Evolutionary conservation across 768 basidiomycete species (phyloP), one percentile per base, ranked within the genome.

Genomic region (Exsudoporus frostii): DNA sequence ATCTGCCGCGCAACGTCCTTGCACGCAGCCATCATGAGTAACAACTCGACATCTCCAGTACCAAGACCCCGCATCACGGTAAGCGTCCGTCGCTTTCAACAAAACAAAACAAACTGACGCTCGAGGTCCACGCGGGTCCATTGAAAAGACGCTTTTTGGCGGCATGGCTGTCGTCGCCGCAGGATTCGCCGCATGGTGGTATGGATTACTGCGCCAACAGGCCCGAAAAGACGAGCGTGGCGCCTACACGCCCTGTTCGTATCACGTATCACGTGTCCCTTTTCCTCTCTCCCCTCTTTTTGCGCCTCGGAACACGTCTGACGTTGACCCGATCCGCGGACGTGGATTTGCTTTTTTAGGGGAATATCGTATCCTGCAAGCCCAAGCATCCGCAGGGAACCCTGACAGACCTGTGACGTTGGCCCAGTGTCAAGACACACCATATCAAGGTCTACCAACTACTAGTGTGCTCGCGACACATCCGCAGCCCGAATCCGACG

Each of bases 341-440:
- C 8, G 29, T 27, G 10, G 6, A 25, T 9, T 25, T 20, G 0
- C 7, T 27, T n/a, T 17, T 7, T 22, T 20, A 59, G 68, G 65
- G 67, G 61, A 70, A 54, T 51, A 58, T 42, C 68, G 69, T 15
- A 59, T 71, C 32, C 20, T 58, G 13, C 61, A 65, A 39, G 67
- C 60, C 1, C 63, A 65, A 13, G 46, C 49, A 30, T 48, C 45
- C 10, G 51, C 43, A 13, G 49, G 60, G 7, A 64, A 60, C 20
- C 54, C 64, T 0, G 49, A 33, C 15, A 61, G 34, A 53, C 68
- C 67, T 10, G 33, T 43, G 4, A 58, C 50, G 32, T 51, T 52
- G 9, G 30, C 25, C 7, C 40, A 39, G 13, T 22, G 27, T 19
- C n/a, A 36, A 7, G 20, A 33, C 37, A 7, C 15, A 7, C 10